phyloP scores from a whole-genome alignment of 805 yeast species.

The Metschnikowia orientalis region DNA sequence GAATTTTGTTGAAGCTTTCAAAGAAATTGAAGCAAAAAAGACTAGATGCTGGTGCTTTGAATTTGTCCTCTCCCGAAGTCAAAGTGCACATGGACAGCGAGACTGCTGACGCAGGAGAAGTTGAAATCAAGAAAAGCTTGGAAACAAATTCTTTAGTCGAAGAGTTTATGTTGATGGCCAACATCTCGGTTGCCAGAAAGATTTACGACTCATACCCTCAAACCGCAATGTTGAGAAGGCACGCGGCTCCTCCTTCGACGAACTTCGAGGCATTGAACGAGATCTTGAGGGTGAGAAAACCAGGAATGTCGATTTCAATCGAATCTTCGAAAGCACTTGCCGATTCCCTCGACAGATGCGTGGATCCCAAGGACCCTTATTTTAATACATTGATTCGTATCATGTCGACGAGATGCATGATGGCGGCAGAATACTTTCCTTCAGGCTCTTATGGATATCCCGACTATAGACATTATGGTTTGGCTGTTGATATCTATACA shows the following conservation, averaged over 20 bases:
- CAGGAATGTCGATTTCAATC: slow-evolving; percentile 62
- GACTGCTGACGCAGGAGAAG: slow-evolving; percentile 94
- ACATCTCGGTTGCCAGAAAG: slow-evolving; percentile 90
- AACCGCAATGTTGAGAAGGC: slow-evolving; percentile 97
- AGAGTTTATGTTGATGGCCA: slow-evolving; percentile 97
- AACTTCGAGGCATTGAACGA: slow-evolving; percentile 88
- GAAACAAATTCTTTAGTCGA: slow-evolving; percentile 96
- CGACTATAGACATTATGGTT: slow-evolving; percentile 93
- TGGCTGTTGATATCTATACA: slow-evolving; percentile 95
- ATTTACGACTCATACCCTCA: slow-evolving; percentile 93
- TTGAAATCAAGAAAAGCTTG: slow-evolving; percentile 79
- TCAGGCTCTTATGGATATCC: slow-evolving; percentile 86
- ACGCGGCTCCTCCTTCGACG: slow-evolving; percentile 94
- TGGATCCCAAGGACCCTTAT: slow-evolving; percentile 77
- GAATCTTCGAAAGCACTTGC: slow-evolving; percentile 90
- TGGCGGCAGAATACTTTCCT: slow-evolving; percentile 97
- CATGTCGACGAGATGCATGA: slow-evolving; percentile 98
- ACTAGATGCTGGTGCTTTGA: slow-evolving; percentile 92
- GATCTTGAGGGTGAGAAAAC: slow-evolving; percentile 75
- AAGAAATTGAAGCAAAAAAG: slow-evolving; percentile 80
- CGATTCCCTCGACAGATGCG: slow-evolving; percentile 86
- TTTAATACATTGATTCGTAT: slow-evolving; percentile 91
- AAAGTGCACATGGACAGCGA: slow-evolving; percentile 96
- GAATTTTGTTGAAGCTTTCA: slow-evolving; percentile 74
- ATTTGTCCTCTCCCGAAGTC: slow-evolving; percentile 96